Base-by-base conservation (phyloP, 1,139 yeast genomes). In the Saccharomyces hybrid region DNA sequence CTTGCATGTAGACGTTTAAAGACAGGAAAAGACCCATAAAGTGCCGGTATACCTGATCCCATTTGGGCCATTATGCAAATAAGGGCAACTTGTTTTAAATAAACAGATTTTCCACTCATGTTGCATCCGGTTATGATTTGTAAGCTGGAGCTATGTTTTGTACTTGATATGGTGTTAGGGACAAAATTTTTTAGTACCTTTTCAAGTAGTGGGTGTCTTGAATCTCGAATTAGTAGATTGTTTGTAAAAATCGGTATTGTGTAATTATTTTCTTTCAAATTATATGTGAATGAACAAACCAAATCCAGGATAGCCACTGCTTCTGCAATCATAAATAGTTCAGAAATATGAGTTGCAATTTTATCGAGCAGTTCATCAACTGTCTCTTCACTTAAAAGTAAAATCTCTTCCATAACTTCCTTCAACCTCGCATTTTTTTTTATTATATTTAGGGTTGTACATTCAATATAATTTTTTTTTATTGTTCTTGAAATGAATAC, bases 71-170 rank as follows among this genome's bases (percentile, higher is more conserved):
- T 70, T 4, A 78, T 71, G 2, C 68, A 65, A 3, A 76, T 57
- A 11, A 76, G 57, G 0, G 77, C 74, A 20, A 75, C 58, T 56
- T 77, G 80, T 52, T 70, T 73, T 42, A 78, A 59, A 54, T 75
- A 77, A 2, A 75, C 73, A 0, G 81, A 76, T 59, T 78, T 78
- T 0, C 81, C 81, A 56, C 79, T 76, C 78, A 74, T 75, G 50
- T 78, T 78, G 23, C 76, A 73, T 0, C 81, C 81, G 0, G 80
- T 76, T 1, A 78, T 68, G 0, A 78, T 68, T 55, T 76, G 78
- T 32, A 78, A 61, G 28, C 75, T 61, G 3, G 80, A 75, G 4
- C 71, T 66, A 16, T 69, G 72, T 7, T 62, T 59, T 5, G 70
- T 61, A 4, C 73, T 68, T 2, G 69, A 67, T 1, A 74, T 68